Conservation (phyloP, 208 protist genomes). For the Phytomonas sp. region DNA sequence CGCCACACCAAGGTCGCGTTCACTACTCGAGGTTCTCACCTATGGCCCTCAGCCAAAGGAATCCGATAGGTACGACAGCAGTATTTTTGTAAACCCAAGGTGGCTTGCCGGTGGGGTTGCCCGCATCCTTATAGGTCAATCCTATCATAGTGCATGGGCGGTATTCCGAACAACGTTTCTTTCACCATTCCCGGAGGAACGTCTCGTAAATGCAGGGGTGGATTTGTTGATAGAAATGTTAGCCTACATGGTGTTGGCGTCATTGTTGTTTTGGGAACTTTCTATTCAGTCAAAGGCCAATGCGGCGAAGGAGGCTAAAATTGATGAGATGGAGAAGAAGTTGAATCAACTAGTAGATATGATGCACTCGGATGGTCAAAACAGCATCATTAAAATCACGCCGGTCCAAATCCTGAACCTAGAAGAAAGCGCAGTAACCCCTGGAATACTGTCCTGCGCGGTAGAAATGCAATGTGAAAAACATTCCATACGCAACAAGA, state of each 20-base stretch:
- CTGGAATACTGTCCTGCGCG: conserved; percentile 18
- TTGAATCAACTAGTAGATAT: conserved; percentile 50
- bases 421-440: conserved; percentile 24
- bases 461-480: conserved; percentile 2
- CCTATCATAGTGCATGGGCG: conserved; percentile 59
- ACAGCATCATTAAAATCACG: conserved; percentile 13
- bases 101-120: conserved; percentile 25
- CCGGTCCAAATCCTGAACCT: conserved; percentile 31
- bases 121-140: conserved; percentile 60
- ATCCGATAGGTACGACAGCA: conserved; percentile 42
- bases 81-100: conserved; percentile 35
- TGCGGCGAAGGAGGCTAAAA: conserved; percentile 46
- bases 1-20: conserved; percentile 62
- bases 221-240: conserved; percentile 75
- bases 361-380: neutral
- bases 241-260: conserved; percentile 57
- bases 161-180: conserved; percentile 70
- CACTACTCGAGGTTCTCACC: conserved; percentile 43
- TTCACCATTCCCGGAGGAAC: conserved; percentile 54
- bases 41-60: conserved; percentile 39
- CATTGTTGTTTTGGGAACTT: conserved; percentile 57
- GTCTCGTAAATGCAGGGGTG: conserved; percentile 61
- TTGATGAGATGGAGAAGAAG: conserved; percentile 63
- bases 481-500: neutral
- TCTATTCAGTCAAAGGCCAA: conserved; percentile 30